Percentiles rank a stretch among this genome's conserved stretches.
These are phyloP conservation scores for Lophium mytilinum DNA, from an alignment of 495 filamentous ascomycete genomes.

Conservation along the genomic window DNA sequence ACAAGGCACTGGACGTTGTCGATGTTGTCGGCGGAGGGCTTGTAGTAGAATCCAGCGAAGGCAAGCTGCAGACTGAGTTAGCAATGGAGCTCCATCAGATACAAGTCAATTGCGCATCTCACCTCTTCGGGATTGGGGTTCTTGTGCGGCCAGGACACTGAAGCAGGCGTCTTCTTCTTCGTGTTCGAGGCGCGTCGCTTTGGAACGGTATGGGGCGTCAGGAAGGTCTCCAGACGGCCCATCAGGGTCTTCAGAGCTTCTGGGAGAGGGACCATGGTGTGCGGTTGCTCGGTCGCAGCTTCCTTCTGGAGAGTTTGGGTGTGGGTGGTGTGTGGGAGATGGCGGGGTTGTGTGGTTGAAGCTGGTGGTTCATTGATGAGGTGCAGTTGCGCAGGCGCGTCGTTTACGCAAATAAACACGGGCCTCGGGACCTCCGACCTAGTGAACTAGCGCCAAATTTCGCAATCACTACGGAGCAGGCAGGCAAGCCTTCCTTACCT, in stretches of 20 bases:
- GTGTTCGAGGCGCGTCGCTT: constrained; percentile 57
- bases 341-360: not conserved
- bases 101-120: constrained; percentile 21
- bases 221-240: constrained; percentile 70
- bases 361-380: not conserved
- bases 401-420: not conserved
- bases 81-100: constrained; percentile 1
- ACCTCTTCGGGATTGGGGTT: constrained; percentile 58
- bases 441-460: too few species aligned
- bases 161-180: constrained; percentile 52
- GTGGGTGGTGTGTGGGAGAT: not conserved
- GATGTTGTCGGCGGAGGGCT: constrained; percentile 59
- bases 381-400: not conserved
- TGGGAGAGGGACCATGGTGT: constrained; percentile 15
- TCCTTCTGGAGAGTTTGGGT: not conserved
- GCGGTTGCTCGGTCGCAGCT: not conserved
- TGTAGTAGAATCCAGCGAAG: constrained; percentile 82
- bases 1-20: constrained; percentile 89
- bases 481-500: too few species aligned
- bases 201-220: constrained; percentile 46
- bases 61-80: constrained; percentile 56
- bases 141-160: constrained; percentile 68
- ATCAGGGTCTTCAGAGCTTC: constrained; percentile 48
- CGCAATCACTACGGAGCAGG: too few species aligned
- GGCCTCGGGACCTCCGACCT: not conserved